Base-by-base conservation (phyloP, 371 early-diverging fungal genomes). In the Actinomucor elegans region DNA sequence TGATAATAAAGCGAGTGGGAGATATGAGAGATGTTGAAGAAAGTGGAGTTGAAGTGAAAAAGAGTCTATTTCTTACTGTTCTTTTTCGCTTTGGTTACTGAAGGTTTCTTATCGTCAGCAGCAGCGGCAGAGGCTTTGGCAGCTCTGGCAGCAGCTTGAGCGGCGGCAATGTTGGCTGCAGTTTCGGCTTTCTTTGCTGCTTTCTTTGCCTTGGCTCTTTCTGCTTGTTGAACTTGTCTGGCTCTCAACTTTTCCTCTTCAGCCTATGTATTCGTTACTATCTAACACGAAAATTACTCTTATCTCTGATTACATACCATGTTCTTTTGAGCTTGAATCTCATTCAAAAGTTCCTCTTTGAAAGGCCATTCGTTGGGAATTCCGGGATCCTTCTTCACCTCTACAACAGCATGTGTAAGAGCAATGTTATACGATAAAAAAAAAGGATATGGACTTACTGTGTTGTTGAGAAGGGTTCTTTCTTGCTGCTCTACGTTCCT, bases 401-500 rank as follows among this genome's bases (percentile, higher is more conserved):
- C 75, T 74, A 59, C 15, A 18, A 8, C n/a, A n/a, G n/a, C n/a
- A n/a, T n/a, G n/a, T n/a, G n/a, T n/a, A n/a, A n/a, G n/a, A n/a
- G n/a, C n/a, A n/a, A n/a, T n/a, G n/a, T n/a, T n/a, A n/a, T n/a
- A n/a, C n/a, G n/a, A n/a, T n/a, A n/a, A n/a, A n/a, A n/a, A n/a
- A n/a, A n/a, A n/a, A n/a, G n/a, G n/a, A n/a, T n/a, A n/a, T n/a
- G n/a, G 1, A 52, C 75, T 62, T 76, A 79, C 79, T 79, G 40
- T 72, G 63, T 17, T 63, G 58, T n/a, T 52, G 50, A 10, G 65
- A 56, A 8, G 91, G 89, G 56, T 85, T 86, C 53, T 77, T 80
- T 66, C 78, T 89, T 31, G 88, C 81, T 28, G 79, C 86, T 69
- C 81, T 88, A 37, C 83, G 71, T 55, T 73, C 73, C 62, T 94